Evolutionary conservation across 306 rosid genomes (phyloP).

Genomic region (Cucumis hystrix): DNA sequence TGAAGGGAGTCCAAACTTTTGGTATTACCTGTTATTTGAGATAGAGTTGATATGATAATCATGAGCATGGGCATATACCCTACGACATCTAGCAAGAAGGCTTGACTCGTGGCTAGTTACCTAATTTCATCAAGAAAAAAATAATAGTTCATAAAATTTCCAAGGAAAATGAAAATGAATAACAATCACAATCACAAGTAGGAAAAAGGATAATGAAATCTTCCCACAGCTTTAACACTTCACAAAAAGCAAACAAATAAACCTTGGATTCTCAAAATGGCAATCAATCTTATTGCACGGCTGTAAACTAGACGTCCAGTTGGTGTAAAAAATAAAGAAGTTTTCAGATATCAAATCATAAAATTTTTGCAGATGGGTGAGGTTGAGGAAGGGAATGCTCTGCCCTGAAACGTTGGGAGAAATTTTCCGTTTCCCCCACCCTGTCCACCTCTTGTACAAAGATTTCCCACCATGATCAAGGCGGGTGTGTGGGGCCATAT

Average conservation of each 20-base stretch:
- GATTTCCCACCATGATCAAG: neutral
- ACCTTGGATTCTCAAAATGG: neutral
- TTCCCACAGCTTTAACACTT: neutral
- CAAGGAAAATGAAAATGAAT: neutral
- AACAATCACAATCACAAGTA: neutral
- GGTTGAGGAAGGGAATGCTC: neutral
- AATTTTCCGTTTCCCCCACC: neutral
- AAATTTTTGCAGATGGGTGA: neutral
- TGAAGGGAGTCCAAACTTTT: neutral
- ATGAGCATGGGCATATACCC: constrained; percentile 16
- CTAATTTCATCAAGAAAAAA: neutral
- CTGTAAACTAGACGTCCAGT: neutral
- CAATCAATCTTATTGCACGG: neutral
- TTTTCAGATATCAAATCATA: neutral
- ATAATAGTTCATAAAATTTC: neutral
- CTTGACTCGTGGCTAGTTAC: constrained; percentile 11
- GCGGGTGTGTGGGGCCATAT: neutral
- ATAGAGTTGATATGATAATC: constrained; percentile 15
- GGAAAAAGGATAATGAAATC: neutral
- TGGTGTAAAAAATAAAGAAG: neutral
- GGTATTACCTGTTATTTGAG: constrained; percentile 14
- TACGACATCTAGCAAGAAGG: constrained; percentile 13
- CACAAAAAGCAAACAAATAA: neutral
- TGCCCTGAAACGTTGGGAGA: neutral
- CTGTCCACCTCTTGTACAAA: neutral